Conservation (phyloP, 23 red algal species). For the Cyanidium caldarium region DNA sequence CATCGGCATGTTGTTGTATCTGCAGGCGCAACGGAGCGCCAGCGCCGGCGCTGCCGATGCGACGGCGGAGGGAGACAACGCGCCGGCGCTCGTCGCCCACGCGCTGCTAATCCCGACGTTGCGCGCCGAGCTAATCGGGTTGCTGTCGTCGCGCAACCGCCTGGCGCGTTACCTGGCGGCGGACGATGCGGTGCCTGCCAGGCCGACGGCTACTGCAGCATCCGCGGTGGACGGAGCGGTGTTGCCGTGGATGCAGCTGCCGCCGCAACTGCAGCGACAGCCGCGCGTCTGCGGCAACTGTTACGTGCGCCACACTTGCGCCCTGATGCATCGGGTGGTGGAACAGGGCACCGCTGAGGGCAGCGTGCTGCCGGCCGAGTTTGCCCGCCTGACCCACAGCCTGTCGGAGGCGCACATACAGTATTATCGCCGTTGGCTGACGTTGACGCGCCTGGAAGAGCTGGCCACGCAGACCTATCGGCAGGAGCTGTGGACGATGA, state of each 20-base stretch:
- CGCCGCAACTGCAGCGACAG: neutral
- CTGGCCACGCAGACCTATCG: neutral
- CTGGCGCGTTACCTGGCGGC: neutral
- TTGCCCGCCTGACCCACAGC: neutral
- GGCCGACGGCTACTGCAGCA: no score
- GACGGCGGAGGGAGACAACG: no score
- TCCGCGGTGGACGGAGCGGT: no score
- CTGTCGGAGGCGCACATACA: neutral
- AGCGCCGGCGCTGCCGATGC: neutral
- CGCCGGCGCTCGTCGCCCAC: no score
- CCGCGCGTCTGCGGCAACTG: neutral
- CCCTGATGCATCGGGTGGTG: neutral
- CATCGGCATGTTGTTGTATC: constrained; percentile 26
- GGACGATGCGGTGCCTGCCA: no score
- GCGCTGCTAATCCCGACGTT: neutral
- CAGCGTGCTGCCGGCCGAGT: neutral
- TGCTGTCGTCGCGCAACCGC: constrained; percentile 9
- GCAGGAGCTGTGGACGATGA: constrained; percentile 37
- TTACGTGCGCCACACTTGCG: neutral
- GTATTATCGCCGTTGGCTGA: constrained; percentile 9
- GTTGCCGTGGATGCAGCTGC: neutral
- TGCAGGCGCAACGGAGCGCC: constrained; percentile 12
- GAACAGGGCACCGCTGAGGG: neutral
- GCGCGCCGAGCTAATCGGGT: constrained; percentile 16
- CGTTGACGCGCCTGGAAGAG: constrained; percentile 19